phyloP scores from a whole-genome alignment of 2,329 filamentous ascomycete species.

The Talaromyces verruculosus region DNA sequence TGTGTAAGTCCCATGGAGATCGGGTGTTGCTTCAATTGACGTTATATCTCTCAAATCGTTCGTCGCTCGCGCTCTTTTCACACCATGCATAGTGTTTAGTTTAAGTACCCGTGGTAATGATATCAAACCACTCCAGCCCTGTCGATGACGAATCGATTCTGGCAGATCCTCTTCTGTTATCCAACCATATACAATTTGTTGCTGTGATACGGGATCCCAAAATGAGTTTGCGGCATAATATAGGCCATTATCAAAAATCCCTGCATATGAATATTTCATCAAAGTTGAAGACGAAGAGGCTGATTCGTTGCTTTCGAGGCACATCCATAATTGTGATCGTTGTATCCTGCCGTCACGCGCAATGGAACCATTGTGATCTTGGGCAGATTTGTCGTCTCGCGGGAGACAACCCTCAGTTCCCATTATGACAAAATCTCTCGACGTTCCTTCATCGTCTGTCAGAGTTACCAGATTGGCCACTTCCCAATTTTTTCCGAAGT shows the following conservation, averaged over 20 bases:
- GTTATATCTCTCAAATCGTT: constrained; percentile 44
- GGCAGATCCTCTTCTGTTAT: constrained; percentile 54
- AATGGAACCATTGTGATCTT: constrained; percentile 2
- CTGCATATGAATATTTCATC: constrained; percentile 44
- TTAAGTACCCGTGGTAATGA: constrained; percentile 48
- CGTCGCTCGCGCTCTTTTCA: constrained; percentile 36
- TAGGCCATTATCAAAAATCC: constrained; percentile 51
- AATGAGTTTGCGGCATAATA: constrained; percentile 54
- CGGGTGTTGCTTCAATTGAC: constrained; percentile 39
- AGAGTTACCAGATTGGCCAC: constrained; percentile 51
- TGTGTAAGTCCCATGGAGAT: constrained; percentile 35
- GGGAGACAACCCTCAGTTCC: constrained; percentile 47
- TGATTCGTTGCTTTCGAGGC: constrained; percentile 33
- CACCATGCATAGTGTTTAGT: constrained; percentile 41
- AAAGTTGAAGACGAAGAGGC: constrained; percentile 20
- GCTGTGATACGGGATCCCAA: constrained; percentile 44
- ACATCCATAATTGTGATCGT: constrained; percentile 48
- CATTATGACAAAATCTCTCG: constrained; percentile 47
- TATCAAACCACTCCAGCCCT: constrained; percentile 53
- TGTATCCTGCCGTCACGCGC: constrained; percentile 25
- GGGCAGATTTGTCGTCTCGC: background rate
- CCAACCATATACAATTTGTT: constrained; percentile 52
- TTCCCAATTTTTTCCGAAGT: constrained; percentile 55
- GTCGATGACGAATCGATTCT: constrained; percentile 42
- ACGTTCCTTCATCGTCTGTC: constrained; percentile 31